These are phyloP conservation scores for Coccomyxa subellipsoidea DNA, from an alignment of 163 green algal genomes.

Conservation along the genomic window DNA sequence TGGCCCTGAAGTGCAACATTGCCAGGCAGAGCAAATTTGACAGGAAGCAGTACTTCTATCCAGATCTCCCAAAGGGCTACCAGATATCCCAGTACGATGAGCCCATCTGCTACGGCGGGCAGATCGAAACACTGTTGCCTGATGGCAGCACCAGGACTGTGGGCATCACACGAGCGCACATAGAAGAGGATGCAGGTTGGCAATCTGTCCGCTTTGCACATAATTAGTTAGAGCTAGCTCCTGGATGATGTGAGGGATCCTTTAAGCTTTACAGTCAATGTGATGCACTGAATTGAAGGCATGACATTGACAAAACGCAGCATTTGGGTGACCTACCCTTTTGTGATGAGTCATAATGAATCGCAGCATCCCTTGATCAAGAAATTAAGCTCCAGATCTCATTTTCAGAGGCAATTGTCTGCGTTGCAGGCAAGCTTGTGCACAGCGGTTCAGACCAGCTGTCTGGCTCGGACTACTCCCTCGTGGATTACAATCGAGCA, in stretches of 20 bases:
- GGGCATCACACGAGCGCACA: conserved; percentile 78
- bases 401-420: background rate
- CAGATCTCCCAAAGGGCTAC: conserved; percentile 97
- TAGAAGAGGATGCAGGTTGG: conserved; percentile 94
- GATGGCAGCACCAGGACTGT: conserved; percentile 42
- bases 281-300: too few species aligned
- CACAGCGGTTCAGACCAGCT: conserved; percentile 59
- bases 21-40: conserved; percentile 86
- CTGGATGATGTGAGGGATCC: too few species aligned
- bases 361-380: too few species aligned
- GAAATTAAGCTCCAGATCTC: conserved; percentile 37
- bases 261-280: too few species aligned
- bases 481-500: conserved; percentile 94
- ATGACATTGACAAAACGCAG: too few species aligned
- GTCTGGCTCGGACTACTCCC: conserved; percentile 58
- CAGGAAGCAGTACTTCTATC: conserved; percentile 99
- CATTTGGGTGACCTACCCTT: too few species aligned
- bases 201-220: too few species aligned
- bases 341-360: too few species aligned
- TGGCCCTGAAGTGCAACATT: conserved; percentile 81
- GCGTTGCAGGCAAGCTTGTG: conserved; percentile 33
- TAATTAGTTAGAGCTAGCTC: too few species aligned
- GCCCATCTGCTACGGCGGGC: conserved; percentile 55
- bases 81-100: conserved; percentile 94
- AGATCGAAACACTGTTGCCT: conserved; percentile 33